Evolutionary conservation across 306 rosid species (phyloP).

Genomic region (Acacia crassicarpa): DNA sequence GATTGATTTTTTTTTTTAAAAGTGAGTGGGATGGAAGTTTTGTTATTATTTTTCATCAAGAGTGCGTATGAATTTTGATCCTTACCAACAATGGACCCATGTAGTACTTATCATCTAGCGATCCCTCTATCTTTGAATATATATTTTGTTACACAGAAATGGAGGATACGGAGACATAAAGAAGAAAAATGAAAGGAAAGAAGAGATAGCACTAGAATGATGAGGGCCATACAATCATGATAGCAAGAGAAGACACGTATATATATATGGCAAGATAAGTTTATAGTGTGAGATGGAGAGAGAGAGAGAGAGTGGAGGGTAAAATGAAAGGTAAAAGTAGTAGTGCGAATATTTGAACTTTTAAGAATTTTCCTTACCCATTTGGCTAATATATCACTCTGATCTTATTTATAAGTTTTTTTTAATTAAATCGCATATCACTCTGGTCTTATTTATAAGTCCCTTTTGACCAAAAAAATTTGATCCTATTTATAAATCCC

Average conservation of each 20-base stretch:
- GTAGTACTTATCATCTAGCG: not conserved
- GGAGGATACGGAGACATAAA: not conserved
- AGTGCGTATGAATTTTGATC: not conserved
- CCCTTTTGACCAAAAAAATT: no score
- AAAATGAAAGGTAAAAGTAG: not conserved
- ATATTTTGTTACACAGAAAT: not conserved
- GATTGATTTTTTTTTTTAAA: no score
- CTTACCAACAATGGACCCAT: not conserved
- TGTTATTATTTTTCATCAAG: not conserved
- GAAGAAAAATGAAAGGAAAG: not conserved
- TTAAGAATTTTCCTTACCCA: not conserved
- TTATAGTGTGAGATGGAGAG: no score
- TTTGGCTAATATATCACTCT: not conserved
- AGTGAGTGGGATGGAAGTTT: no score
- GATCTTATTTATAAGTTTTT: no score
- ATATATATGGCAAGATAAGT: no score
- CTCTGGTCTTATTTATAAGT: no score
- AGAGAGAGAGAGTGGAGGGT: no score
- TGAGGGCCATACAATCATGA: not conserved
- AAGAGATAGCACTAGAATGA: not conserved
- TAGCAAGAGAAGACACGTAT: not conserved
- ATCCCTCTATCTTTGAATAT: not conserved
- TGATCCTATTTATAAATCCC: no score
- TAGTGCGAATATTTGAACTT: not conserved
- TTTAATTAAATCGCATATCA: no score